phyloP scores from a whole-genome alignment of 2,329 filamentous ascomycete species.

The Cercospora zeae-maydis region DNA sequence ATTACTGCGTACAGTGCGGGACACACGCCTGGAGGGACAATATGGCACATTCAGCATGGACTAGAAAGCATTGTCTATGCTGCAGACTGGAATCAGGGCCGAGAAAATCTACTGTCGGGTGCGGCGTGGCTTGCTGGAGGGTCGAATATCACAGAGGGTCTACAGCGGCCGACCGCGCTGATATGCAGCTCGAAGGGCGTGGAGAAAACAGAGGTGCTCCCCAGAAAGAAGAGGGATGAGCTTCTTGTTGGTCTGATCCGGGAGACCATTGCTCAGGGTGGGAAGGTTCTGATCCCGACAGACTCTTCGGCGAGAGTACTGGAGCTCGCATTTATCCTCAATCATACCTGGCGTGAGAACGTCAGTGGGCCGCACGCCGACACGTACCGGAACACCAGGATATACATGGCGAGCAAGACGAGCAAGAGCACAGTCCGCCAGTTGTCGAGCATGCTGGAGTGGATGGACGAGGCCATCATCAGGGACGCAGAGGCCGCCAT shows the following conservation, averaged over 20 bases:
- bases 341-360: conserved; percentile 77
- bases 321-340: conserved; percentile 85
- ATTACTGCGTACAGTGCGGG: conserved; percentile 97
- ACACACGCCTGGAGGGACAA: conserved; percentile 91
- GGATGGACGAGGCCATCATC: conserved; percentile 97
- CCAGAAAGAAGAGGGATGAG: conserved; percentile 78
- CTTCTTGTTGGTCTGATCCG: conserved; percentile 75
- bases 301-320: conserved; percentile 94
- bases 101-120: conserved; percentile 89
- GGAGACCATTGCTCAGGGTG: conserved; percentile 74
- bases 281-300: conserved; percentile 87
- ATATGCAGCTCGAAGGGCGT: conserved; percentile 86
- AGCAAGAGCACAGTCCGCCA: conserved; percentile 86
- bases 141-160: conserved; percentile 86
- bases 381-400: conserved; percentile 50
- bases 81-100: conserved; percentile 96
- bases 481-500: conserved; percentile 60
- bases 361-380: conserved; percentile 36
- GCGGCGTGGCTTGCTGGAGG: conserved; percentile 91
- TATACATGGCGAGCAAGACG: conserved; percentile 83
- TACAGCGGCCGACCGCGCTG: conserved; percentile 88
- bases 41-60: conserved; percentile 98
- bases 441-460: conserved; percentile 92
- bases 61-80: conserved; percentile 97
- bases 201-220: conserved; percentile 60